These are phyloP conservation scores for Verticillium zaregamsianum DNA, from an alignment of 2,329 filamentous ascomycete species.

Conservation along the genomic window DNA sequence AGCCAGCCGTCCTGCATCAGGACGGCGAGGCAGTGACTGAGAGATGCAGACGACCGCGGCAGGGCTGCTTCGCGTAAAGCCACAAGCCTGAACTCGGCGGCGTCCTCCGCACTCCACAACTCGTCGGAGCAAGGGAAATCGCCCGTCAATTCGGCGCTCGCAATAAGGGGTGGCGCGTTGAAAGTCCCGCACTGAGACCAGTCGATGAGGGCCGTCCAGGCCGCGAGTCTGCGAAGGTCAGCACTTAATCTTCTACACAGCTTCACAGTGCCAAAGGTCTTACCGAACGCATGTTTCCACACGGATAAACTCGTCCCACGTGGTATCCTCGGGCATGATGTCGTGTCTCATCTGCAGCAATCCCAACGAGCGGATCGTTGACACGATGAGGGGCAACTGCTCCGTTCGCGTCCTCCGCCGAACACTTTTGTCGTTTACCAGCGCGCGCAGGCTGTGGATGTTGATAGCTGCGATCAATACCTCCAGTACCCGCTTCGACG, in stretches of 20 bases:
- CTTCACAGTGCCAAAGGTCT: background rate
- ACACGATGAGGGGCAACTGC: constrained; percentile 16
- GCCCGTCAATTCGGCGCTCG: constrained; percentile 18
- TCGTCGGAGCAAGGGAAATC: constrained; percentile 17
- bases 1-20: constrained; percentile 15
- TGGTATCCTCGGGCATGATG: constrained; percentile 1
- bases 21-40: constrained; percentile 13
- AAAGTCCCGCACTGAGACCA: constrained; percentile 22
- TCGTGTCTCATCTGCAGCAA: constrained; percentile 10
- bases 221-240: constrained; percentile 13
- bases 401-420: background rate
- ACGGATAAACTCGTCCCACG: constrained; percentile 13
- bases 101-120: constrained; percentile 19
- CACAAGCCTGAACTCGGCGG: constrained; percentile 12
- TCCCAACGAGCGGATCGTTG: constrained; percentile 10
- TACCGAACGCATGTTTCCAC: constrained; percentile 17
- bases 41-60: constrained; percentile 2
- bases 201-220: constrained; percentile 18
- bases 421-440: background rate
- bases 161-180: constrained; percentile 16
- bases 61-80: background rate
- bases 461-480: constrained; percentile 21
- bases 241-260: no score
- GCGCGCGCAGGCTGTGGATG: constrained; percentile 10
- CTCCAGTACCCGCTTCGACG: constrained; percentile 8